Evolutionary conservation across 805 yeast genomes (phyloP).

Genomic region (Debaryomyces hansenii): DNA sequence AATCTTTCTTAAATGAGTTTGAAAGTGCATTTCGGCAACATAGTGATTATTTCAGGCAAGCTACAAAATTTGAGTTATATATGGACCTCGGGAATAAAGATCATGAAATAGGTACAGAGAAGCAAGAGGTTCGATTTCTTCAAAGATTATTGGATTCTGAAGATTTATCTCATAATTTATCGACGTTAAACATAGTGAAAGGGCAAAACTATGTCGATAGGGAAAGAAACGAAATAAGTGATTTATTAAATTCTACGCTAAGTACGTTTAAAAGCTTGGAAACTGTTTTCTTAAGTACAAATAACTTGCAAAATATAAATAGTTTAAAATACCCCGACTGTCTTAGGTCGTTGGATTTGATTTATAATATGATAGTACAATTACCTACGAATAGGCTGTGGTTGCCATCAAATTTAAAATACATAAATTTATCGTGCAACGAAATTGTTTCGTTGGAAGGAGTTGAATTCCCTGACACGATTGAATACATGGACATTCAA

Average conservation of each 20-base stretch:
- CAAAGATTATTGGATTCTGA: constrained; percentile 5
- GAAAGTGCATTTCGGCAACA: not conserved
- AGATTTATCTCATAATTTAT: constrained; percentile 8
- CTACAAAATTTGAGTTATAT: not conserved
- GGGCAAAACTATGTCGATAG: constrained; percentile 10
- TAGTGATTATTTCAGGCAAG: not conserved
- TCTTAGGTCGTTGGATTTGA: constrained; percentile 10
- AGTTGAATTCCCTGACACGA: constrained; percentile 11
- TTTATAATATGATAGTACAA: constrained; percentile 10
- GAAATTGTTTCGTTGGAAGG: constrained; percentile 7
- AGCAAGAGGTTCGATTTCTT: constrained; percentile 1
- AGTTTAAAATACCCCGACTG: constrained; percentile 8
- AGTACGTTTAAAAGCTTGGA: constrained; percentile 9
- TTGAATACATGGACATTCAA: constrained; percentile 16
- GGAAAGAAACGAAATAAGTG: not conserved
- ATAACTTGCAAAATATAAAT: constrained; percentile 4
- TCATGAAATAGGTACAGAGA: not conserved
- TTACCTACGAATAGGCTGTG: constrained; percentile 9
- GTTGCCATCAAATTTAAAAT: constrained; percentile 11
- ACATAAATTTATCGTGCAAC: constrained; percentile 16
- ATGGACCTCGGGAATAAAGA: not conserved
- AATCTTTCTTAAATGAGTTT: not conserved
- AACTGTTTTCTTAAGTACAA: constrained; percentile 11
- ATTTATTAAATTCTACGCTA: constrained; percentile 5
- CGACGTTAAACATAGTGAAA: constrained; percentile 11